A percentile compares a stretch with the other conserved stretches of the same genome.
phyloP scores from a whole-genome alignment of 2,329 filamentous ascomycete species.

The Sporothrix pallida region DNA sequence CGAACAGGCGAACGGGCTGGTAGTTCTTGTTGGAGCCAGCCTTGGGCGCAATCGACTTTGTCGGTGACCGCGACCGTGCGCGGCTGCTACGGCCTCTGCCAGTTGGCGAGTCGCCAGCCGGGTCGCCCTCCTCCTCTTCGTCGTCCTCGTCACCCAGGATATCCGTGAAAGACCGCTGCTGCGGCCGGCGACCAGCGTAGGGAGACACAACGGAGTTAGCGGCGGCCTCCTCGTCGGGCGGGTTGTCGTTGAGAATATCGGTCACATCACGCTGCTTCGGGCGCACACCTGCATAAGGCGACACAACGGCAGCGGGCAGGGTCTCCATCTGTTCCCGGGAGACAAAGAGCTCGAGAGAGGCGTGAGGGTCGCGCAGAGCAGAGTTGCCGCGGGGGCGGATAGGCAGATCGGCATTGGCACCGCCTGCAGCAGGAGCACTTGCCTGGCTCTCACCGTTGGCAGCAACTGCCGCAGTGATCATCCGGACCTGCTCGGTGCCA shows the following conservation, averaged over 20 bases:
- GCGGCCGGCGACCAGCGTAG: slow-evolving; percentile 63
- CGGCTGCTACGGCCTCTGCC: slow-evolving; percentile 41
- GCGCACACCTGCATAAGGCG: slow-evolving; percentile 64
- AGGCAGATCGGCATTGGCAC: slow-evolving; percentile 44
- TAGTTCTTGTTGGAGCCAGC: slow-evolving; percentile 65
- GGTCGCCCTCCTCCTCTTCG: slow-evolving; percentile 40
- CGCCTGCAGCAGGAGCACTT: slow-evolving; percentile 31
- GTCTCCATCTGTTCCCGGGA: slow-evolving; percentile 63
- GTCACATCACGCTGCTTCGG: slow-evolving; percentile 70
- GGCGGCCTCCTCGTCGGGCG: slow-evolving; percentile 47
- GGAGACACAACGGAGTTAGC: slow-evolving; percentile 43
- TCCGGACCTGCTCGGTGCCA: slow-evolving; percentile 78
- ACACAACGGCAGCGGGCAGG: slow-evolving; percentile 56
- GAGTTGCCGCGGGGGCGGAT: slow-evolving; percentile 59
- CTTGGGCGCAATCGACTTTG: slow-evolving; percentile 56
- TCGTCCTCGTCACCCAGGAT: slow-evolving; percentile 64
- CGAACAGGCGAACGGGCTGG: slow-evolving; percentile 68
- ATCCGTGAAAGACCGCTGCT: slow-evolving; percentile 72
- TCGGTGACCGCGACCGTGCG: slow-evolving; percentile 54
- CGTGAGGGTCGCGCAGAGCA: slow-evolving; percentile 67
- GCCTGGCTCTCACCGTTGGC: slow-evolving; percentile 56
- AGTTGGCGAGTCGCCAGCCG: slow-evolving; percentile 21
- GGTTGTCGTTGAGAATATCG: slow-evolving; percentile 71
- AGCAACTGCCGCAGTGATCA: slow-evolving; percentile 69
- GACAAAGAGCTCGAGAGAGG: slow-evolving; percentile 76